Evolutionary conservation across 495 filamentous ascomycete species (phyloP).

Genomic region (Barbatosphaeria neglecta): DNA sequence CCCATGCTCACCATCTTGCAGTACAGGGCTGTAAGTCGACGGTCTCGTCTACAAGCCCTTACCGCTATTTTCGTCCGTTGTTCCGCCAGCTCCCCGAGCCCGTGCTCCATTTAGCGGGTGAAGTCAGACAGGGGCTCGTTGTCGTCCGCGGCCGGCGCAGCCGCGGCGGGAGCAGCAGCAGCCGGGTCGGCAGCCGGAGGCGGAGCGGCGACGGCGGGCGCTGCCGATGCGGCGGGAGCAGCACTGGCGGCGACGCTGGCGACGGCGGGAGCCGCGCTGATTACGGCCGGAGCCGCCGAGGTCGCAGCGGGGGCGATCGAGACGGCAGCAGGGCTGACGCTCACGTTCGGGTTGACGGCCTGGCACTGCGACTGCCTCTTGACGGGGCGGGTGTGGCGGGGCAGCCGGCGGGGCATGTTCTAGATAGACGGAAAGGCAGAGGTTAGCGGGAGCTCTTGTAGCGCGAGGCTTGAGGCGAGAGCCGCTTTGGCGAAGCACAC

Average conservation of each 20-base stretch:
- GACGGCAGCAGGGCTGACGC: conserved; percentile 1
- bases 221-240: conserved; percentile 1
- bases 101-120: conserved; percentile 8
- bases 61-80: too few relatives aligned
- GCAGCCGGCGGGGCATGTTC: neutral
- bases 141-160: neutral
- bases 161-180: conserved; percentile 1
- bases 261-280: neutral
- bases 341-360: neutral
- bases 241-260: conserved; percentile 3
- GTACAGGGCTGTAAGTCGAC: too few relatives aligned
- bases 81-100: neutral
- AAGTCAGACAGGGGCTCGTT: conserved; percentile 14
- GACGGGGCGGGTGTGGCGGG: neutral
- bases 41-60: too few relatives aligned
- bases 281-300: neutral
- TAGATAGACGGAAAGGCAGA: too few relatives aligned
- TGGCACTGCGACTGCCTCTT: neutral
- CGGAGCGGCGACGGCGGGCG: conserved; percentile 1
- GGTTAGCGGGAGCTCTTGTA: neutral
- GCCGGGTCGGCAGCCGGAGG: conserved; percentile 1
- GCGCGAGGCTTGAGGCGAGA: too few relatives aligned
- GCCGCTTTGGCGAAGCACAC: neutral
- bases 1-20: too few relatives aligned
- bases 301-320: neutral